Percentiles rank a stretch among this genome's conserved stretches.
Conservation (phyloP, 768 basidiomycete genomes). For the Leucocoprinus sp. region DNA sequence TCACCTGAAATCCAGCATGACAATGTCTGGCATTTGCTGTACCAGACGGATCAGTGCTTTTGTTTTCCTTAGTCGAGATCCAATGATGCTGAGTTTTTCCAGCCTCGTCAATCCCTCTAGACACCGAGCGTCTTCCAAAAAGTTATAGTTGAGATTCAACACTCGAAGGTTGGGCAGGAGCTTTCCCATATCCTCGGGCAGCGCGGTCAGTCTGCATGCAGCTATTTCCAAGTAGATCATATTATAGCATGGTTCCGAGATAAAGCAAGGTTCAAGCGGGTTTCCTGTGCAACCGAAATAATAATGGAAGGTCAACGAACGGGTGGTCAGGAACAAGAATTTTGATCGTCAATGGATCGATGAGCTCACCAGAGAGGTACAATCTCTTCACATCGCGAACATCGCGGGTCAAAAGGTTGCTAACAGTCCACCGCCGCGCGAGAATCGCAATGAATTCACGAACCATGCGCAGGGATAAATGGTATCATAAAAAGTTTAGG, state of each 20-base stretch:
- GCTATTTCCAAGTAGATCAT: constrained; percentile 90
- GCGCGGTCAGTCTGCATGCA: constrained; percentile 65
- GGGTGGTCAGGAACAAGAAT: constrained; percentile 10
- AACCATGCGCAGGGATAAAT: constrained; percentile 4
- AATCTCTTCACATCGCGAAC: constrained; percentile 89
- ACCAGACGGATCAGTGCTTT: constrained; percentile 67
- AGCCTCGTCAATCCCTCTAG: constrained; percentile 69
- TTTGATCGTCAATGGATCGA: constrained; percentile 10
- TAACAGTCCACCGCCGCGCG: constrained; percentile 15
- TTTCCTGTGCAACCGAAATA: constrained; percentile 46
- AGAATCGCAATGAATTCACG: constrained; percentile 8
- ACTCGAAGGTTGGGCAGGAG: constrained; percentile 81
- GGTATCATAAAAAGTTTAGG: constrained; percentile 10
- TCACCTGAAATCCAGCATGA: constrained; percentile 86
- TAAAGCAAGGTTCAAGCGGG: constrained; percentile 50
- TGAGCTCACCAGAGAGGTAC: constrained; percentile 81
- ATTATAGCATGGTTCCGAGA: constrained; percentile 76
- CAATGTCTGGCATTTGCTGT: constrained; percentile 66
- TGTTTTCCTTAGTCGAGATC: constrained; percentile 69
- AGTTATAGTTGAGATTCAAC: constrained; percentile 97
- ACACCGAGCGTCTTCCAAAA: constrained; percentile 62
- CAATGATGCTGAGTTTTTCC: constrained; percentile 81
- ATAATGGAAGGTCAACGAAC: constrained; percentile 11
- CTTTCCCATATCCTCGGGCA: constrained; percentile 60
- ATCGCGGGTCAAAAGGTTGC: constrained; percentile 50